A percentile compares a stretch with the other conserved stretches of the same genome.
Evolutionary conservation across 164 flowering plant species (phyloP).

Genomic region (Sedum album): DNA sequence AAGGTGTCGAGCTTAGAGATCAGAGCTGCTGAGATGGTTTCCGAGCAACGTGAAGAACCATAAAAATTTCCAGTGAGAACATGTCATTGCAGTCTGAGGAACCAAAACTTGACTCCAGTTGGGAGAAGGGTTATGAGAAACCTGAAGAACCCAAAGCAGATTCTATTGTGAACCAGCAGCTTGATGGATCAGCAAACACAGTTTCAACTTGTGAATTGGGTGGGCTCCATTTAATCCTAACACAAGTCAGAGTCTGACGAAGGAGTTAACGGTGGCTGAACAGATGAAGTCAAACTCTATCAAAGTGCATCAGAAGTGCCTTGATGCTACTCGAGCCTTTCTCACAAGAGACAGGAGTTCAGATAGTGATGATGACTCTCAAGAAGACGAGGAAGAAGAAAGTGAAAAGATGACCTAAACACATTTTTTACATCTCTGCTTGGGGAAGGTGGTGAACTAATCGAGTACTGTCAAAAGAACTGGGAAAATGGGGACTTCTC

Average conservation of each 20-base stretch:
- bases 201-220: background rate
- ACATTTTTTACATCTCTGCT: constrained; percentile 35
- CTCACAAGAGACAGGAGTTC: constrained; percentile 12
- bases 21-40: background rate
- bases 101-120: background rate
- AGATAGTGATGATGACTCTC: constrained; percentile 11
- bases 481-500: constrained; percentile 44
- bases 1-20: background rate
- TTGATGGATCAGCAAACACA: background rate
- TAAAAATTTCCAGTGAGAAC: background rate
- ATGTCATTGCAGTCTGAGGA: background rate
- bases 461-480: constrained; percentile 40
- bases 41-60: background rate
- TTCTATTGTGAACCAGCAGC: background rate
- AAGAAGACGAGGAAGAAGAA: constrained; percentile 12
- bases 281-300: constrained; percentile 14
- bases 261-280: constrained; percentile 29
- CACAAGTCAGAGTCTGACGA: constrained; percentile 1
- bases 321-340: constrained; percentile 27
- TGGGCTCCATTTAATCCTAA: background rate
- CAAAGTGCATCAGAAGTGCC: constrained; percentile 29
- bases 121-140: background rate
- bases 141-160: background rate
- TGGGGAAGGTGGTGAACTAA: constrained; percentile 32
- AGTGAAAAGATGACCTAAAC: constrained; percentile 15